Base-by-base conservation (phyloP, 2,329 filamentous ascomycete genomes). In the Penicillium sp. region DNA sequence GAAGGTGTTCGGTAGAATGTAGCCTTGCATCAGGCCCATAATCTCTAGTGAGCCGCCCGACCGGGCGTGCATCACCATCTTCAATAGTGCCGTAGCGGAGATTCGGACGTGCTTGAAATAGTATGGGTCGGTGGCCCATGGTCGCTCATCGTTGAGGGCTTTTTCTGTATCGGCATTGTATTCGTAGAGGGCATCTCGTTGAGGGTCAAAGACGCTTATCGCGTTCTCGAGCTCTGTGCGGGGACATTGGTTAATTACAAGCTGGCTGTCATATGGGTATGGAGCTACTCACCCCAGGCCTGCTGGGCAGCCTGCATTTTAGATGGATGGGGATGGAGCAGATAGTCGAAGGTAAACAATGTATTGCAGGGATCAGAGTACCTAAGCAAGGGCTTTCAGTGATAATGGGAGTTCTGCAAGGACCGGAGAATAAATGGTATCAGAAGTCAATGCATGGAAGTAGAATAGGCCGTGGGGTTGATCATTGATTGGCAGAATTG, bases 31-130 rank as follows among this genome's bases (percentile, higher is more conserved):
- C 66, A 99, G 76, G 55, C 94, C 94, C 94, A 99, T 99, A 67
- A 99, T 85, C 79, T 99, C 94, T 63, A 97, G 83, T 29, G 85
- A 86, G 55, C 94, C 93, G 62, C 94, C 94, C 0, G 91, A 92
- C n/a, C 94, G 89, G 10, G 94, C 94, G 74, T 99, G 94, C 90
- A 97, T 97, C 62, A 95, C 91, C 94, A 99, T 99, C 79, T 99
- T 99, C 66, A 97, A 85, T 57, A 99, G 84, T 5, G 94, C 94
- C 13, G 96, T 88, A 56, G 94, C 92, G 50, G 90, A 95, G 76
- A 99, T 93, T 68, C 92, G 90, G 45, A 97, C 91, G 52, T 89
- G 84, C 73, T 93, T 95, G 84, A 97, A 99, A 80, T 97, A 87
- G 74, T 91, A 83, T 0, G 89, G 87, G 70, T 97, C 87, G 45